These are phyloP conservation scores for Ammopiptanthus mongolicus DNA, from an alignment of 306 rosid genomes.

Conservation along the genomic window DNA sequence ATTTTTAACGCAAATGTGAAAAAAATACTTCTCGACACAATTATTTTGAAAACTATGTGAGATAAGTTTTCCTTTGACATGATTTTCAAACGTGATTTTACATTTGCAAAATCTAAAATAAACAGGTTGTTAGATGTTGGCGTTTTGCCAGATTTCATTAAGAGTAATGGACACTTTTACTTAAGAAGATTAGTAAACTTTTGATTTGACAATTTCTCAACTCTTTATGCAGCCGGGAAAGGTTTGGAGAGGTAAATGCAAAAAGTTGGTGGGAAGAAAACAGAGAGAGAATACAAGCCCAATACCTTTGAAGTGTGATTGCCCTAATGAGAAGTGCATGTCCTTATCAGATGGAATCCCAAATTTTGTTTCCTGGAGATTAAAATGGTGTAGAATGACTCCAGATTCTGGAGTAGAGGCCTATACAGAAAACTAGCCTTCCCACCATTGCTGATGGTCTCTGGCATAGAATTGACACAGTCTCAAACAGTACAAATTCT, in stretches of 20 bases:
- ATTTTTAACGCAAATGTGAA: too few species aligned
- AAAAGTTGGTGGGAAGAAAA: constrained; percentile 92
- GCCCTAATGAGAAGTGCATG: neutral
- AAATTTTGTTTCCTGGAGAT: constrained; percentile 26
- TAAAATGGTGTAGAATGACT: neutral
- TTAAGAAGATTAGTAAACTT: neutral
- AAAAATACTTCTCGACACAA: too few species aligned
- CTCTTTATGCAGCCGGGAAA: constrained; percentile 65
- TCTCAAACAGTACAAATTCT: neutral
- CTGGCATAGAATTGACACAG: constrained; percentile 12
- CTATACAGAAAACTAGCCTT: constrained; percentile 15
- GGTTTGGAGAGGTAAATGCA: constrained; percentile 70
- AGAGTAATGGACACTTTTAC: neutral
- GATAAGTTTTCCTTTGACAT: too few species aligned
- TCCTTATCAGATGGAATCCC: constrained; percentile 22
- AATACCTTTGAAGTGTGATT: constrained; percentile 56
- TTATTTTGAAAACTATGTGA: too few species aligned
- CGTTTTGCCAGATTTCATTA: neutral
- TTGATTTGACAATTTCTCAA: neutral
- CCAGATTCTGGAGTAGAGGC: constrained; percentile 18
- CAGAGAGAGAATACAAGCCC: constrained; percentile 77
- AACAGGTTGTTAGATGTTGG: too few species aligned
- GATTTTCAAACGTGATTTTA: too few species aligned
- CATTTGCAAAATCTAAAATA: too few species aligned
- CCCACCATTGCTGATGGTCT: constrained; percentile 2